These are phyloP conservation scores for Candida insectorum DNA, from an alignment of 805 yeast species.

Conservation along the genomic window DNA sequence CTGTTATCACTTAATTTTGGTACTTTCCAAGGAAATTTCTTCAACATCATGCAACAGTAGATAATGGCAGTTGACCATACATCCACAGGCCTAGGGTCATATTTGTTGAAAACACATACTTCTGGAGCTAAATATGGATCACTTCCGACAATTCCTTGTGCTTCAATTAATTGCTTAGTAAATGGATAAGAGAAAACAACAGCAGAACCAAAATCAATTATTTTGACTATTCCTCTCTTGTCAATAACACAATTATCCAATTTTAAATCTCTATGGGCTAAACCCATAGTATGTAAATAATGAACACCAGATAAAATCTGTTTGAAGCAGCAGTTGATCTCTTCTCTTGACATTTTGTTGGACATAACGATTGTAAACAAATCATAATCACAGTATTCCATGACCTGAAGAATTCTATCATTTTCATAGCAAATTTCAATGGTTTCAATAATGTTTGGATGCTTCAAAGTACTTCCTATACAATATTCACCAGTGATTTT, in stretches of 20 bases:
- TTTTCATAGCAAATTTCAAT: conserved; percentile 70
- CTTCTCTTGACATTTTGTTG: conserved; percentile 76
- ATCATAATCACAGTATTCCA: conserved; percentile 91
- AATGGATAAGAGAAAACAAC: conserved; percentile 78
- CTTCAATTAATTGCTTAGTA: conserved; percentile 53
- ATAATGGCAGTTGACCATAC: conserved; percentile 84
- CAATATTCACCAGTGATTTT: conserved; percentile 88
- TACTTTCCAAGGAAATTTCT: conserved; percentile 85
- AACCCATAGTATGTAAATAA: conserved; percentile 72
- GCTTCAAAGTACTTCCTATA: conserved; percentile 78
- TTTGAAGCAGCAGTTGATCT: conserved; percentile 76
- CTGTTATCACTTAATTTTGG: conserved; percentile 70
- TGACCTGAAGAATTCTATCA: conserved; percentile 76
- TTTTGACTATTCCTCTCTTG: conserved; percentile 65
- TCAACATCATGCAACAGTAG: conserved; percentile 81
- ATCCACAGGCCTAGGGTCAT: conserved; percentile 78
- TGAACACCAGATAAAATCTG: conserved; percentile 71
- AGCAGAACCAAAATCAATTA: conserved; percentile 83
- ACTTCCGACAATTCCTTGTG: conserved; percentile 79
- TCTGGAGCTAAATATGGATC: conserved; percentile 89
- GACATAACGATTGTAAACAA: conserved; percentile 87
- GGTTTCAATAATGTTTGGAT: conserved; percentile 77
- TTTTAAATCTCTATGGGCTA: conserved; percentile 81
- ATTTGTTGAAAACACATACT: conserved; percentile 53
- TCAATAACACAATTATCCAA: conserved; percentile 82